Conservation (phyloP, 2,329 filamentous ascomycete genomes). For the Teratosphaeria destructans region DNA sequence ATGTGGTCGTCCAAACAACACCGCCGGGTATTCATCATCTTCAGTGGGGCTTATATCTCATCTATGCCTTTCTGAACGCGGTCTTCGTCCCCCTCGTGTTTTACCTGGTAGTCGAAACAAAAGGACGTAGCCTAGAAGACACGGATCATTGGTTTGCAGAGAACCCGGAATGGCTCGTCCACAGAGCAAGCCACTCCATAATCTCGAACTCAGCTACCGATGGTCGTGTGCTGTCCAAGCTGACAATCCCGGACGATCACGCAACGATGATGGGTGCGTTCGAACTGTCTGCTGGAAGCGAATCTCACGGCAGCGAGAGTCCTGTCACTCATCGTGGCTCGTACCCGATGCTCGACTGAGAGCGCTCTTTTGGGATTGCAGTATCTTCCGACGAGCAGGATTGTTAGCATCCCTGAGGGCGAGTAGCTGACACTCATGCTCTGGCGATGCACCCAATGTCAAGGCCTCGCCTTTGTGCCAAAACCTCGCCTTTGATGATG, state of each 20-base stretch:
- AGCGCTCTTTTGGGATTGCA: no score
- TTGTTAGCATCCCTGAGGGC: constrained; percentile 12
- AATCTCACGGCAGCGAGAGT: not conserved
- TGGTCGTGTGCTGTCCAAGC: constrained; percentile 1
- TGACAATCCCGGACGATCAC: constrained; percentile 8
- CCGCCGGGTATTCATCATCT: constrained; percentile 15
- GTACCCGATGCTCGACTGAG: constrained; percentile 1
- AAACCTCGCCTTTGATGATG: constrained; percentile 15
- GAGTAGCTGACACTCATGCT: constrained; percentile 12
- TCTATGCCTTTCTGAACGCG: constrained; percentile 15
- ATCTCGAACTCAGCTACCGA: not conserved
- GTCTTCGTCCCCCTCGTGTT: constrained; percentile 48
- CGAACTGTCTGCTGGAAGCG: constrained; percentile 2
- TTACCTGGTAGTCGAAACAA: constrained; percentile 39
- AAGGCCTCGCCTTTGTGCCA: constrained; percentile 14
- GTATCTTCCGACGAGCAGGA: constrained; percentile 2
- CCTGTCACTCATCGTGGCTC: constrained; percentile 6
- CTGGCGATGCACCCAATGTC: constrained; percentile 11
- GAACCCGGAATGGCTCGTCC: constrained; percentile 11
- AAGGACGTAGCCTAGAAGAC: constrained; percentile 12
- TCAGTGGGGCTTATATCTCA: constrained; percentile 19
- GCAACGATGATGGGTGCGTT: constrained; percentile 13
- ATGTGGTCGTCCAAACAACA: constrained; percentile 23
- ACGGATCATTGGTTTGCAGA: constrained; percentile 14
- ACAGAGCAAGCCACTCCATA: constrained; percentile 9